Percentiles rank a stretch among this genome's conserved stretches.
Evolutionary conservation across 2,329 filamentous ascomycete genomes (phyloP).

Genomic region (Coniosporium tulheliwenetii): DNA sequence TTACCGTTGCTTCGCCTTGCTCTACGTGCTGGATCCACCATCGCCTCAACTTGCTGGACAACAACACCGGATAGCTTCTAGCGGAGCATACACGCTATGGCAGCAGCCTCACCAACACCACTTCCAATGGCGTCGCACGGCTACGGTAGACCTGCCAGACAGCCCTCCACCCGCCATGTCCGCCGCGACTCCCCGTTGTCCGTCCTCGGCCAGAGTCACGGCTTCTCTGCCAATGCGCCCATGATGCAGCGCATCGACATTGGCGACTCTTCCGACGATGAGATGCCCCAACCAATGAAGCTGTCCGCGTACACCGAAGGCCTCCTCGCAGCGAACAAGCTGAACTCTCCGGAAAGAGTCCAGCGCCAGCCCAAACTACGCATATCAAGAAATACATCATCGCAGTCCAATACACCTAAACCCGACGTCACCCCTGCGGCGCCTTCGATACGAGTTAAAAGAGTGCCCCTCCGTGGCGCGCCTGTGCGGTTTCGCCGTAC

Average conservation of each 20-base stretch:
- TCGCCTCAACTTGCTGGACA: background rate
- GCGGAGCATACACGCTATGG: slow-evolving; percentile 10
- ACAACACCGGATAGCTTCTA: background rate
- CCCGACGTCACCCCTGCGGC: slow-evolving; percentile 13
- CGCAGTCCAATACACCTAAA: slow-evolving; percentile 7
- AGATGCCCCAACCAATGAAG: slow-evolving; percentile 78
- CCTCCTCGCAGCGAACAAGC: slow-evolving; percentile 39
- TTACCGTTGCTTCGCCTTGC: background rate
- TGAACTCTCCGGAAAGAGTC: slow-evolving; percentile 10
- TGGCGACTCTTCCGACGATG: slow-evolving; percentile 87
- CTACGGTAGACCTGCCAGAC: slow-evolving; percentile 17
- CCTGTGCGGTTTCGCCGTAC: background rate
- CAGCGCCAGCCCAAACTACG: slow-evolving; percentile 17
- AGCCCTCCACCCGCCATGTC: slow-evolving; percentile 14
- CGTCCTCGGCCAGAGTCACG: slow-evolving; percentile 25
- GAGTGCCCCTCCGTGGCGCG: background rate
- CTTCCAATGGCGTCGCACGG: slow-evolving; percentile 17
- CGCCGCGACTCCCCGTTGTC: slow-evolving; percentile 31
- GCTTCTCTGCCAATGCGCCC: slow-evolving; percentile 27
- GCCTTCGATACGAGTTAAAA: background rate
- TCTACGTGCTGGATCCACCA: background rate
- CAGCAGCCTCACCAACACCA: slow-evolving; percentile 22
- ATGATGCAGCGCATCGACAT: slow-evolving; percentile 35
- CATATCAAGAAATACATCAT: slow-evolving; percentile 18
- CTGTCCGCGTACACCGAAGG: slow-evolving; percentile 87